Percentiles rank a stretch among this genome's conserved stretches.
Evolutionary conservation across 2,329 filamentous ascomycete species (phyloP).

Genomic region (Tolypocladium album): DNA sequence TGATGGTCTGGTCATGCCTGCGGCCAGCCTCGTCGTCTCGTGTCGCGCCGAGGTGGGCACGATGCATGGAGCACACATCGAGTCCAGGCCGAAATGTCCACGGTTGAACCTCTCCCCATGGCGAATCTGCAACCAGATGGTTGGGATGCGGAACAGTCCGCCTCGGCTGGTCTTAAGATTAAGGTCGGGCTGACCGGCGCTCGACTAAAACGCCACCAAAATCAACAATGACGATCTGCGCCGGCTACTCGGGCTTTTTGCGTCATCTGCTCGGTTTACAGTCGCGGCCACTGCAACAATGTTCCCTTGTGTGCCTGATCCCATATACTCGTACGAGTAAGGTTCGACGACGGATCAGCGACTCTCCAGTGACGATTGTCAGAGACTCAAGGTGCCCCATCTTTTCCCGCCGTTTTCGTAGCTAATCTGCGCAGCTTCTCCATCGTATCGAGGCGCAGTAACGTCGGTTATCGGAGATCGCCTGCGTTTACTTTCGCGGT

Average conservation of each 20-base stretch:
- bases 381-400: not conserved
- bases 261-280: not conserved
- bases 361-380: not conserved
- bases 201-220: not conserved
- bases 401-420: not conserved
- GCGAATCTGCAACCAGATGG: too few relatives aligned
- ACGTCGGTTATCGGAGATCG: not conserved
- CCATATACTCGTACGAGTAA: not conserved
- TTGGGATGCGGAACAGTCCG: too few relatives aligned
- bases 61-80: not conserved
- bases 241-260: not conserved
- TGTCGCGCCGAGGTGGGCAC: not conserved
- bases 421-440: not conserved
- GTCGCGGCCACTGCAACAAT: not conserved
- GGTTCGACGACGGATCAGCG: too few relatives aligned
- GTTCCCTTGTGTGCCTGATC: not conserved
- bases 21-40: not conserved
- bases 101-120: too few relatives aligned
- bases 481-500: not conserved
- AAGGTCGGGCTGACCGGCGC: not conserved
- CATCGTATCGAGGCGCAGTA: not conserved
- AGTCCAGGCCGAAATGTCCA: too few relatives aligned
- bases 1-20: too few relatives aligned
- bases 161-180: not conserved
- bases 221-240: not conserved